Evolutionary conservation across 1,284 basidiomycete species (phyloP).

Genomic region (Rhodotorula sp.): DNA sequence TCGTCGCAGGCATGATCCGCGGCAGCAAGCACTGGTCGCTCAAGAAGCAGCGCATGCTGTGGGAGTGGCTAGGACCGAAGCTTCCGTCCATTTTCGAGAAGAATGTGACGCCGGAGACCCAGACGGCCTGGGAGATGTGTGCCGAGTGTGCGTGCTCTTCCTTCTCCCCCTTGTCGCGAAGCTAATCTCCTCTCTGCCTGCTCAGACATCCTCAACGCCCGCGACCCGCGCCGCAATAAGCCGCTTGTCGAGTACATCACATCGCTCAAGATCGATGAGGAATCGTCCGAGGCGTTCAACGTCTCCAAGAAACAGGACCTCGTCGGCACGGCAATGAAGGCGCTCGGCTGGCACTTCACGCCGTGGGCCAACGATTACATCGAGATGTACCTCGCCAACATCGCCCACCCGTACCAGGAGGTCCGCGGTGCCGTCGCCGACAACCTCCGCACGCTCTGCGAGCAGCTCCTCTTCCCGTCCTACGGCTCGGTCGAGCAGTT

Average conservation of each 20-base stretch:
- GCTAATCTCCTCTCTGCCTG: background rate
- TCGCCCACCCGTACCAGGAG: slow-evolving; percentile 47
- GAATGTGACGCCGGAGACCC: slow-evolving; percentile 51
- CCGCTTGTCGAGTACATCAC: slow-evolving; percentile 74
- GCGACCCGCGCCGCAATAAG: slow-evolving; percentile 81
- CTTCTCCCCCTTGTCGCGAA: background rate
- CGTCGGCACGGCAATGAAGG: slow-evolving; percentile 35
- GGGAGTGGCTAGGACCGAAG: slow-evolving; percentile 74
- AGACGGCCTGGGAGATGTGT: slow-evolving; percentile 51
- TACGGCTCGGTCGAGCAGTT: slow-evolving; percentile 67
- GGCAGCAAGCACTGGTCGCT: slow-evolving; percentile 90
- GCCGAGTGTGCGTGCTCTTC: slow-evolving; percentile 43
- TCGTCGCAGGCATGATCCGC: slow-evolving; percentile 47
- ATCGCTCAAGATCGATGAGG: slow-evolving; percentile 39
- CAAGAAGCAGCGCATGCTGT: slow-evolving; percentile 61
- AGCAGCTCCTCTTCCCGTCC: slow-evolving; percentile 60
- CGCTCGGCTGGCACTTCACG: slow-evolving; percentile 71
- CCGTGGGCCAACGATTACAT: slow-evolving; percentile 66
- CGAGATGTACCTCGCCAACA: slow-evolving; percentile 49
- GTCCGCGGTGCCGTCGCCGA: slow-evolving; percentile 49
- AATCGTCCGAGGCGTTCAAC: slow-evolving; percentile 45
- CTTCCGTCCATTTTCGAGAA: slow-evolving; percentile 67
- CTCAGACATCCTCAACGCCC: slow-evolving; percentile 59
- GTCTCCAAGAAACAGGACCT: slow-evolving; percentile 42
- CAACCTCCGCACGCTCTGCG: slow-evolving; percentile 48